Percentiles rank a stretch among this genome's conserved stretches.
These are phyloP conservation scores for Trichodelitschia bisporula DNA, from an alignment of 495 filamentous ascomycete genomes.

Conservation along the genomic window DNA sequence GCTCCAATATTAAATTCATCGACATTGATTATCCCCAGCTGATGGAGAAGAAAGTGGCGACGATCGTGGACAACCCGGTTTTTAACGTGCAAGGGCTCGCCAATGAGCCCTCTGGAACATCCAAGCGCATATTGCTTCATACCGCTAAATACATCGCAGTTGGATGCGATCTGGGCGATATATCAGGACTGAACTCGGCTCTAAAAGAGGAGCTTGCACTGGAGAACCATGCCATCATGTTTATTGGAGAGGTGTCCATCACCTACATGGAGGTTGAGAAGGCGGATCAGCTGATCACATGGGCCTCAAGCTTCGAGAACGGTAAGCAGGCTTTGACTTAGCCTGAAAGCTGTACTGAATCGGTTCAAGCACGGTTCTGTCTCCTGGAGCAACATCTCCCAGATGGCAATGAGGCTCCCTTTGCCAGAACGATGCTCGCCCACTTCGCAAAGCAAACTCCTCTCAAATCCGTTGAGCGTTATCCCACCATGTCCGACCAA, in stretches of 20 bases:
- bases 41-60: constrained; percentile 45
- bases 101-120: constrained; percentile 1
- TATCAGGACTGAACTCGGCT: constrained; percentile 27
- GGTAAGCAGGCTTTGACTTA: constrained; percentile 13
- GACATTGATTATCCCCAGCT: constrained; percentile 75
- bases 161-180: constrained; percentile 57
- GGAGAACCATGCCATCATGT: constrained; percentile 36
- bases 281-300: constrained; percentile 46
- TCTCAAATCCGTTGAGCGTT: constrained; percentile 42
- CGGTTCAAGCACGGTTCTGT: constrained; percentile 31
- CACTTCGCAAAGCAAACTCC: constrained; percentile 71
- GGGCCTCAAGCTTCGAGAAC: constrained; percentile 37
- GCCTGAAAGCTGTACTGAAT: not conserved
- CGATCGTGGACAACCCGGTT: constrained; percentile 33
- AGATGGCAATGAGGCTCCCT: constrained; percentile 50
- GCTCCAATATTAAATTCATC: constrained; percentile 37
- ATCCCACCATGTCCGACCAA: constrained; percentile 40
- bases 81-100: constrained; percentile 22
- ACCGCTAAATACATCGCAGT: constrained; percentile 53
- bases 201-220: constrained; percentile 30
- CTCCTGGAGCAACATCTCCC: constrained; percentile 79
- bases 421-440: constrained; percentile 65
- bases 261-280: constrained; percentile 66
- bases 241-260: constrained; percentile 69
- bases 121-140: constrained; percentile 17